Conservation (phyloP, 495 filamentous ascomycete genomes). For the Aspergillus sclerotioniger region DNA sequence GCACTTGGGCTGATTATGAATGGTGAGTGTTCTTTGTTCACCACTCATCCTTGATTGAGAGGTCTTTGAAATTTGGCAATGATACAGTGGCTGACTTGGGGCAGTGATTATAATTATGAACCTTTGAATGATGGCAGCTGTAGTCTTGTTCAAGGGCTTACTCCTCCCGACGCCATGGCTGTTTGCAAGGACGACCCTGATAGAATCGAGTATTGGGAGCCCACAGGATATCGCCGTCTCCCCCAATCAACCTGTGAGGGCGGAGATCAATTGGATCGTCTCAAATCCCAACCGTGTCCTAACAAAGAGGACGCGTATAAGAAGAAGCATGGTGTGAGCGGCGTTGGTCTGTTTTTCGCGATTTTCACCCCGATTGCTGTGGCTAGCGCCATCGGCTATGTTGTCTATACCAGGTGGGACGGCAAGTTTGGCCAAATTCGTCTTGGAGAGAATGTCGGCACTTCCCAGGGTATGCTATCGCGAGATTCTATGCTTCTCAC, state of each 20-base stretch:
- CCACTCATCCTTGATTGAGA: background rate
- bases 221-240: conserved; percentile 87
- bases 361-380: conserved; percentile 68
- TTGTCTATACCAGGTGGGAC: conserved; percentile 79
- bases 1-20: conserved; percentile 84
- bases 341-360: conserved; percentile 80
- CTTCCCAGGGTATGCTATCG: conserved; percentile 50
- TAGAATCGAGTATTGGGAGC: conserved; percentile 69
- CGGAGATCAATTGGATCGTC: conserved; percentile 68
- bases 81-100: background rate
- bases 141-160: conserved; percentile 65
- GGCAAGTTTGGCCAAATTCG: conserved; percentile 88
- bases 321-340: conserved; percentile 66
- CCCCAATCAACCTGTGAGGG: conserved; percentile 81
- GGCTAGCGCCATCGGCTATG: conserved; percentile 75
- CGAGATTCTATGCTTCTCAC: conserved; percentile 67
- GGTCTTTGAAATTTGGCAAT: background rate
- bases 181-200: conserved; percentile 67
- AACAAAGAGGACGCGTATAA: conserved; percentile 75
- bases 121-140: conserved; percentile 73
- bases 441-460: conserved; percentile 61
- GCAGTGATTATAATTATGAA: conserved; percentile 92
- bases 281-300: conserved; percentile 59
- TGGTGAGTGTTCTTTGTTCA: conserved; percentile 58
- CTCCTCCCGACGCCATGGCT: conserved; percentile 61